Evolutionary conservation across 1,284 basidiomycete species (phyloP), one percentile per base, ranked within the genome.

Genomic region (Cerrena zonata): DNA sequence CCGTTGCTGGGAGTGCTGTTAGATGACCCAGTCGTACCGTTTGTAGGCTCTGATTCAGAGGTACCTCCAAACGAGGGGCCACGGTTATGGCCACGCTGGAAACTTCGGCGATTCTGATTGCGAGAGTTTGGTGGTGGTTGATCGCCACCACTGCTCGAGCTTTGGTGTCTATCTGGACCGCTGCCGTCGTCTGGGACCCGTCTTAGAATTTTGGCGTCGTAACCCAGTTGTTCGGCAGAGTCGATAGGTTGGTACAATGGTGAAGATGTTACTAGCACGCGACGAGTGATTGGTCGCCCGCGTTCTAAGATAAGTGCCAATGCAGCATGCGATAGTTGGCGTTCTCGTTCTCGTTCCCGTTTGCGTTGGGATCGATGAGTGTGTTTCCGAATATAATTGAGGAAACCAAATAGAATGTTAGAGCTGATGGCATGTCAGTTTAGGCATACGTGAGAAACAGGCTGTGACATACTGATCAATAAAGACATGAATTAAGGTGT

Each of bases 181-280:
- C 80, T 78, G 26, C 81, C 80, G 1, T 74, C 74, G 61, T 91
- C 84, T 10, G 86, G 87, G 24, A 94, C 91, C 13, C 91, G 77
- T 47, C 84, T 80, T 57, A 85, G 84, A 10, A 92, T 76, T 47
- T 82, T 79, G 3, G 91, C 82, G 59, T 90, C 86, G 61, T 91
- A 94, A 2, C 87, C 90, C 34, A 92, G 71, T 47, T 79, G 74
- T 57, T 85, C 78, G 24, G 89, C 84, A 5, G 76, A 70, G 23
- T 88, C 83, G 73, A 93, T 82, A 24, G 89, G 84, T 61, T 91
- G 87, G 65, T 89, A 86, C 30, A 93, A 69, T 1, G 91, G 91
- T 19, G 86, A 89, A 7, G 86, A 89, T 1, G 89, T 83, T 30
- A 89, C 90, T 12, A 90, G 74, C 18, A 89, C 86, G 27, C 88